phyloP scores from a whole-genome alignment of 2,329 filamentous ascomycete genomes.

The Pseudocercospora pini-densiflorae region DNA sequence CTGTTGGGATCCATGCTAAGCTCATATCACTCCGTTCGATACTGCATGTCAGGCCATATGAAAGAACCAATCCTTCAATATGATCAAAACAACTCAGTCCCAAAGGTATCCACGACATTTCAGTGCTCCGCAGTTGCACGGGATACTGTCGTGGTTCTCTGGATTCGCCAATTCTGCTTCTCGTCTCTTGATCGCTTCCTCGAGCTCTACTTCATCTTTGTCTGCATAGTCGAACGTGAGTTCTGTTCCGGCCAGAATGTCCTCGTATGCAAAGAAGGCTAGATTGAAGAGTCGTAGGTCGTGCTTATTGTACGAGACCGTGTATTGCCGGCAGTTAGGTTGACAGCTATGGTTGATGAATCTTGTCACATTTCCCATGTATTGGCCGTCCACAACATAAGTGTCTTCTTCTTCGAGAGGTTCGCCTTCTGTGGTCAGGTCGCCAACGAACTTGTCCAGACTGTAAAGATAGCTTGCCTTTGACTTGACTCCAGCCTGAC shows the following conservation, averaged over 20 bases:
- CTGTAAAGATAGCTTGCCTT: slow-evolving; percentile 81
- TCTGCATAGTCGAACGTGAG: slow-evolving; percentile 82
- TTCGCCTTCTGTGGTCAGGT: slow-evolving; percentile 42
- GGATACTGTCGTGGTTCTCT: slow-evolving; percentile 49
- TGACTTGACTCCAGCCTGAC: slow-evolving; percentile 48
- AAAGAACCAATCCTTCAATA: neutral
- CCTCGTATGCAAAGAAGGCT: slow-evolving; percentile 72
- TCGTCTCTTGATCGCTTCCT: slow-evolving; percentile 33
- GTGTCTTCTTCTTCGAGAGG: slow-evolving; percentile 47
- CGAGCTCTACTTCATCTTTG: slow-evolving; percentile 56
- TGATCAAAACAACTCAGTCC: slow-evolving; percentile 36
- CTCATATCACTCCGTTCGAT: neutral
- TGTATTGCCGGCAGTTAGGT: slow-evolving; percentile 79
- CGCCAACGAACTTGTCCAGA: slow-evolving; percentile 72
- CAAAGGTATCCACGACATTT: slow-evolving; percentile 74
- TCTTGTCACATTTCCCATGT: slow-evolving; percentile 75
- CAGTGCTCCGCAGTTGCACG: slow-evolving; percentile 62
- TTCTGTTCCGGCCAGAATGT: slow-evolving; percentile 69
- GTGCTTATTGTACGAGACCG: slow-evolving; percentile 75
- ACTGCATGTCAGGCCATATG: neutral
- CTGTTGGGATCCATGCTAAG: neutral
- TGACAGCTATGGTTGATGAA: slow-evolving; percentile 86
- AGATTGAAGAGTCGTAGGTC: slow-evolving; percentile 77
- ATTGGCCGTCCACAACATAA: slow-evolving; percentile 67
- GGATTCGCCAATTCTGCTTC: slow-evolving; percentile 53